phyloP scores from a whole-genome alignment of 2,329 filamentous ascomycete genomes.

The Botrytis deweyae region DNA sequence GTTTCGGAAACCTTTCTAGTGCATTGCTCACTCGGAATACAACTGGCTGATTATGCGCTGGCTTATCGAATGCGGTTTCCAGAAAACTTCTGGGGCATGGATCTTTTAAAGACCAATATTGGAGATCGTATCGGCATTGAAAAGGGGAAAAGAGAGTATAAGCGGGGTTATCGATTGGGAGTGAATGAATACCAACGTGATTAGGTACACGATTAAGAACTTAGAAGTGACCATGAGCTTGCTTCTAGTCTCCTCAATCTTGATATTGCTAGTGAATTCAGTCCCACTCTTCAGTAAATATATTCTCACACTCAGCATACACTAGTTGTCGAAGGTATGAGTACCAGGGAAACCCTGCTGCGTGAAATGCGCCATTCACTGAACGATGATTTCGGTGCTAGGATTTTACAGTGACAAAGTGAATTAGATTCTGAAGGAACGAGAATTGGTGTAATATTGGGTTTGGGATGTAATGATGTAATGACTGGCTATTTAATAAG shows the following conservation, averaged over 20 bases:
- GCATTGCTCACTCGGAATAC: no score
- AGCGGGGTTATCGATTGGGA: neutral
- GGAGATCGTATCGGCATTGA: neutral
- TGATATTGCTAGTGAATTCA: neutral
- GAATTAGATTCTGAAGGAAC: neutral
- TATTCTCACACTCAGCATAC: neutral
- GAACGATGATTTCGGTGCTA: neutral
- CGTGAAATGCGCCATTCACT: neutral
- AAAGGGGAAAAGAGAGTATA: neutral
- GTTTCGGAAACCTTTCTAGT: no score
- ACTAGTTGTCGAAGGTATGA: neutral
- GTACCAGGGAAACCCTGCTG: neutral
- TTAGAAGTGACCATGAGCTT: no score
- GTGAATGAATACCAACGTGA: neutral
- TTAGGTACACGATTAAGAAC: no score
- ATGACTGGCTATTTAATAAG: neutral
- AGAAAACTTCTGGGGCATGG: no score
- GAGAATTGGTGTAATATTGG: neutral
- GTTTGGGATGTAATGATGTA: rapidly evolving
- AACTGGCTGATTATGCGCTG: no score
- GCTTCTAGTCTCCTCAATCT: neutral
- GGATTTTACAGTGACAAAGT: no score
- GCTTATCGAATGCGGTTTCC: no score
- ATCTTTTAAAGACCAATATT: neutral
- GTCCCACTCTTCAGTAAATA: neutral